These are phyloP conservation scores for Eucalyptus regnans DNA, from an alignment of 345 rosid genomes.

Conservation along the genomic window DNA sequence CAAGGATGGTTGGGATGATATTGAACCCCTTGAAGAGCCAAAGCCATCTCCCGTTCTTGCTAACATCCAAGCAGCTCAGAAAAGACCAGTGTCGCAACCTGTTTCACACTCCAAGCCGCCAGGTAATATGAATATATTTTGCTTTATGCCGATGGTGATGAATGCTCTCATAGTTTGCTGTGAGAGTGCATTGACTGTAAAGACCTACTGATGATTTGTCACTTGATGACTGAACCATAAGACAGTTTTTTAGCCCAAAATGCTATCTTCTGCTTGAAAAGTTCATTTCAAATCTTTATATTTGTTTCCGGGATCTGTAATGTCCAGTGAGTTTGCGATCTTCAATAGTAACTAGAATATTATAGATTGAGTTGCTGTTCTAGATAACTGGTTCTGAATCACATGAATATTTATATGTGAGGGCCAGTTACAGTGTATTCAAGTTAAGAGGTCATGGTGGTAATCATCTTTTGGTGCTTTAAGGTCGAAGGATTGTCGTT, in stretches of 20 bases:
- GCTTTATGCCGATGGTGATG: background rate
- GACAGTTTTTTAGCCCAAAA: background rate
- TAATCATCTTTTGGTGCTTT: background rate
- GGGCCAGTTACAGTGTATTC: background rate
- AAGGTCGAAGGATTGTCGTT: background rate
- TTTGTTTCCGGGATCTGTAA: background rate
- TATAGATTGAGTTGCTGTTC: background rate
- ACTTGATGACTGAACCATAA: background rate
- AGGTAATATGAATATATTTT: constrained; percentile 25
- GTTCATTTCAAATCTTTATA: background rate
- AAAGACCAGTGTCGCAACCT: constrained; percentile 53
- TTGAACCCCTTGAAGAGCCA: constrained; percentile 85
- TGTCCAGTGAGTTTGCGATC: background rate
- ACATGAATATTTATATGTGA: background rate
- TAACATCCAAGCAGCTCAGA: constrained; percentile 91
- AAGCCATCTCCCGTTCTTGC: constrained; percentile 73
- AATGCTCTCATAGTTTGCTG: background rate
- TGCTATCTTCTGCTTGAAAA: background rate
- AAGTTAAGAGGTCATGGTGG: background rate
- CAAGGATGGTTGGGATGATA: constrained; percentile 96
- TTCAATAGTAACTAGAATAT: background rate
- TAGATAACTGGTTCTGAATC: background rate
- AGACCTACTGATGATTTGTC: background rate
- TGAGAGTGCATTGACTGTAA: background rate
- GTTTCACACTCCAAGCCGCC: constrained; percentile 50